Percentiles rank a stretch among this genome's conserved stretches.
Evolutionary conservation across 2,329 filamentous ascomycete species (phyloP).

Genomic region (Samsoniella hepiali): DNA sequence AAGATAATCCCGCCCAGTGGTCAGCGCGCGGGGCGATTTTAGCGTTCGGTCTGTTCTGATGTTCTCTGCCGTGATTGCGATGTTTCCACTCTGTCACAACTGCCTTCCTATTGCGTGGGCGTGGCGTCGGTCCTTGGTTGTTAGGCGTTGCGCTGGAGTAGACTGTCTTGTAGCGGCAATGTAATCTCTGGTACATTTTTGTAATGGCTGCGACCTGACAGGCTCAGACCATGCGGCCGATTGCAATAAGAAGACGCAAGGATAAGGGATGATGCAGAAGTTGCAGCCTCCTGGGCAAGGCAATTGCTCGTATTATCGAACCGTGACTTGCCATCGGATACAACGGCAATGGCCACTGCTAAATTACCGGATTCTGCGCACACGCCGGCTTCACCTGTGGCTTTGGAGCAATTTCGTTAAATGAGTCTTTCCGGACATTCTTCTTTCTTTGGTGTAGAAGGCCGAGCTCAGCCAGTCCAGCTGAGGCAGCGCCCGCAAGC

Average conservation of each 20-base stretch:
- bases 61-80: not conserved
- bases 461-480: not conserved
- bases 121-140: not conserved
- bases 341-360: not conserved
- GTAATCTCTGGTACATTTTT: not conserved
- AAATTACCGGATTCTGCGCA: too few relatives aligned
- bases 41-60: not conserved
- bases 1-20: not conserved
- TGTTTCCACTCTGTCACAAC: not conserved
- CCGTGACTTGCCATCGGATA: not conserved
- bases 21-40: not conserved
- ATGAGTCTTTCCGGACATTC: not conserved
- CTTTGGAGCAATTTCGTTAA: not conserved
- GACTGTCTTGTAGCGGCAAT: not conserved
- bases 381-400: too few relatives aligned
- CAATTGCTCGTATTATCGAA: not conserved
- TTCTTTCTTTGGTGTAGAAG: not conserved
- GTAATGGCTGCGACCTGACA: not conserved
- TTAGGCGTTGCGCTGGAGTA: not conserved
- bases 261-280: not conserved
- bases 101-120: not conserved
- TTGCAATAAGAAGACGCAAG: not conserved
- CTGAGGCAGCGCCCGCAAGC: not conserved
- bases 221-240: not conserved
- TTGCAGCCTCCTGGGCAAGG: not conserved